Evolutionary conservation across 495 filamentous ascomycete genomes (phyloP).

Genomic region (Bacidia gigantensis): DNA sequence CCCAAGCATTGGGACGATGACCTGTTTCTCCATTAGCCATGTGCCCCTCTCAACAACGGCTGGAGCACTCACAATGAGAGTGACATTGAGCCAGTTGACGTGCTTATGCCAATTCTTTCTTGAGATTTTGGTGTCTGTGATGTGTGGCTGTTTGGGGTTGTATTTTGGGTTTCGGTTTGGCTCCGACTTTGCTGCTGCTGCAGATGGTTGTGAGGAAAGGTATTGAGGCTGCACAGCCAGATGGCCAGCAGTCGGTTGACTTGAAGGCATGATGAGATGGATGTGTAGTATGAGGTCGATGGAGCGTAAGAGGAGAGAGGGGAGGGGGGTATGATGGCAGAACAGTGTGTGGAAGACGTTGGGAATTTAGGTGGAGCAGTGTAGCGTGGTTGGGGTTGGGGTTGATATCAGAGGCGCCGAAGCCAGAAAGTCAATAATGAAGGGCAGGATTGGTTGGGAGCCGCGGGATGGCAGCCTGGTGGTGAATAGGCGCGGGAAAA

Average conservation of each 20-base stretch:
- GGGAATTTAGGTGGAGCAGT: conserved; percentile 5
- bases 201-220: conserved; percentile 17
- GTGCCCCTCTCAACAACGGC: no score
- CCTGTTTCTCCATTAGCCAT: no score
- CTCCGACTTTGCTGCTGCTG: conserved; percentile 20
- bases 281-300: not conserved
- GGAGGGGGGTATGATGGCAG: not conserved
- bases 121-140: conserved; percentile 56
- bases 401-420: conserved; percentile 1
- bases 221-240: conserved; percentile 20
- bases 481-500: not conserved
- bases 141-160: conserved; percentile 42
- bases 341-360: not conserved
- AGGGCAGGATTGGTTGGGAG: not conserved
- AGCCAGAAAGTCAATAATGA: not conserved
- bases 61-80: conserved; percentile 76
- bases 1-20: conserved; percentile 39
- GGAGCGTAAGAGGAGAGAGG: conserved; percentile 1
- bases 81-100: conserved; percentile 88
- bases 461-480: not conserved
- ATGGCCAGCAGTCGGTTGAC: conserved; percentile 18
- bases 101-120: conserved; percentile 89
- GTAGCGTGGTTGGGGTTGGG: not conserved
- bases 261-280: conserved; percentile 18
- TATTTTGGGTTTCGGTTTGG: conserved; percentile 19